phyloP scores from a whole-genome alignment of 2,329 filamentous ascomycete genomes.

The Colletotrichum falcatum region DNA sequence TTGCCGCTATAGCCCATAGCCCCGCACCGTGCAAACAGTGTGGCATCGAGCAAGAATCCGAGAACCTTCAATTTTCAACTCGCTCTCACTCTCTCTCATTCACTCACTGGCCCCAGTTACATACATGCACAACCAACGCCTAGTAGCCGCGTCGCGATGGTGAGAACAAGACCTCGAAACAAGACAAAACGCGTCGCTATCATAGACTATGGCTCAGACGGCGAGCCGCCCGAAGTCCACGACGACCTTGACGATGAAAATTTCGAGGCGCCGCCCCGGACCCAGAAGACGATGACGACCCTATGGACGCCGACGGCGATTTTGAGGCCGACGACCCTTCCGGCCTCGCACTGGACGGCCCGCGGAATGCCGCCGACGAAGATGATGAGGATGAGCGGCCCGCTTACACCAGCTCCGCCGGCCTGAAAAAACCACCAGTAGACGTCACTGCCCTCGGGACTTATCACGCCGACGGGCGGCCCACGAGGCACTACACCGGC shows the following conservation, averaged over 20 bases:
- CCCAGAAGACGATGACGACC: conserved; percentile 47
- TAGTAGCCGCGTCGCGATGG: conserved; percentile 8
- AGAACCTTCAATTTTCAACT: conserved; percentile 11
- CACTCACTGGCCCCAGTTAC: background rate
- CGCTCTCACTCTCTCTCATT: conserved; percentile 1
- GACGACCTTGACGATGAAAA: conserved; percentile 44
- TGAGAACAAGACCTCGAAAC: conserved; percentile 31
- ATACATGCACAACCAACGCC: background rate
- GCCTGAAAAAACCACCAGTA: conserved; percentile 38
- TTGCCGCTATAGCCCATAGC: background rate
- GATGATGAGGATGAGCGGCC: conserved; percentile 48
- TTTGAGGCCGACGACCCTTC: conserved; percentile 48
- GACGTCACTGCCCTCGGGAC: conserved; percentile 29
- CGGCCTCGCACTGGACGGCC: conserved; percentile 43
- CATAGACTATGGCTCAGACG: conserved; percentile 34
- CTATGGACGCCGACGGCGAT: conserved; percentile 47
- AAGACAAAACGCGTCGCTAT: conserved; percentile 30
- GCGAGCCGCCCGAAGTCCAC: conserved; percentile 27
- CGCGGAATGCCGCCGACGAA: conserved; percentile 42
- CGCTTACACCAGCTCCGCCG: conserved; percentile 44
- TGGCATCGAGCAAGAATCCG: background rate
- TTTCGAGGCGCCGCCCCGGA: conserved; percentile 41
- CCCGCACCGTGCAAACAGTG: conserved; percentile 1
- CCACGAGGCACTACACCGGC: conserved; percentile 53
- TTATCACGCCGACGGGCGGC: conserved; percentile 41